Conservation (phyloP, 805 yeast genomes). For the Cyberlindnera mrakii region DNA sequence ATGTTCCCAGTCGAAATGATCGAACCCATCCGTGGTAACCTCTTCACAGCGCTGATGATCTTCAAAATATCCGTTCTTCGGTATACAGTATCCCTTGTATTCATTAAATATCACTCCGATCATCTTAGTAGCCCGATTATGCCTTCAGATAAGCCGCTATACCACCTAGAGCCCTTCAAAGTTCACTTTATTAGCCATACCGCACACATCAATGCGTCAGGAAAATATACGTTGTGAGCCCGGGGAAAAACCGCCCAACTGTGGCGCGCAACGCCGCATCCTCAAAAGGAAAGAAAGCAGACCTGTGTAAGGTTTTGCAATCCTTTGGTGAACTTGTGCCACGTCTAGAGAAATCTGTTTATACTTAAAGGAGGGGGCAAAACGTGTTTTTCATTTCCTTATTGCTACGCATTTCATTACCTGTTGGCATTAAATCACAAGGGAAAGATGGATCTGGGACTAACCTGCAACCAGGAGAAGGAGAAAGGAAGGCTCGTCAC, state of each 20-base stretch:
- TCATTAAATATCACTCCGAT: slow-evolving; percentile 12
- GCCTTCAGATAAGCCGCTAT: not conserved
- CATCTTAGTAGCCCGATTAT: slow-evolving; percentile 4
- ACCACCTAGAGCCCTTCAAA: no score
- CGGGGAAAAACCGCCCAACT: no score
- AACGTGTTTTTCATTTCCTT: no score
- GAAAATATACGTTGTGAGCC: no score
- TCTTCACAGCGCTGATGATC: not conserved
- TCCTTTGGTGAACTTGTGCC: no score
- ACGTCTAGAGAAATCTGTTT: no score
- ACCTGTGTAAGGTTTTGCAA: no score
- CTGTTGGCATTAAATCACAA: not conserved
- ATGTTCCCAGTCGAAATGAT: slow-evolving; percentile 32
- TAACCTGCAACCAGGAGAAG: slow-evolving; percentile 5
- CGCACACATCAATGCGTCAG: no score
- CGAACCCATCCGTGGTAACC: slow-evolving; percentile 34
- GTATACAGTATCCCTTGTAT: slow-evolving; percentile 21
- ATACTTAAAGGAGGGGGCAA: no score
- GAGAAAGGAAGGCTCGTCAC: not conserved
- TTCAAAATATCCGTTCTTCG: slow-evolving; percentile 3
- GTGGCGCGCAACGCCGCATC: no score
- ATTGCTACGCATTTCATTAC: not conserved
- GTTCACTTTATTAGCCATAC: no score
- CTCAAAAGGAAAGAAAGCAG: no score
- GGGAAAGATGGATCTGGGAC: slow-evolving; percentile 12